Evolutionary conservation across 306 rosid genomes (phyloP), one percentile per base, ranked within the genome.

Genomic region (Coriaria nepalensis): DNA sequence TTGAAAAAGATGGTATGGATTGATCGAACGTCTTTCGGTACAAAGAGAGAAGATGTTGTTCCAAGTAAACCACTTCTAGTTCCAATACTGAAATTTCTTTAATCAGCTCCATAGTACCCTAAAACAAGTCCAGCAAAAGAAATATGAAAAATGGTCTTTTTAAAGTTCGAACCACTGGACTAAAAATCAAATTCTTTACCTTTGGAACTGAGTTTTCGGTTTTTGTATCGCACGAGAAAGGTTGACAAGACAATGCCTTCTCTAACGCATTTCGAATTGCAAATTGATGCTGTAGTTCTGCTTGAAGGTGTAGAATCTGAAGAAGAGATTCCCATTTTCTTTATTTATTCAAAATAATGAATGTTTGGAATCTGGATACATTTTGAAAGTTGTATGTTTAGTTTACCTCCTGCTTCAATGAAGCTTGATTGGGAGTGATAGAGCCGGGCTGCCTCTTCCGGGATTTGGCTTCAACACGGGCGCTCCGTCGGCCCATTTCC

Each of bases 71-170:
- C 8, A 90, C 81, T 84, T 90, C 92, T 50, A 72, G 47, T 68
- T 90, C 97, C 55, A 90, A 69, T 43, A 69, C 80, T 10, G 84
- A 80, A 66, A 90, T 79, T 54, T 90, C 93, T 63, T 79, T 79
- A 4, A 90, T 72, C 65, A 84, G 76, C 34, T 75, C 92, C 72
- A 56, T 75, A 53, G 83, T 78, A 55, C 82, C 76, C 97, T 81
- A 68, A 55, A 40, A 51, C 65, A 48, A 66, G 9, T 13, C 5
- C 29, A 57, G 35, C 36, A 50, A 14, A 59, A 43, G 66, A 58
- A 20, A 54, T 56, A 54, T 48, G 33, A 50, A 33, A 73, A 52
- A 38, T 29, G 15, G 41, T 32, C 47, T 41, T 59, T 59, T 53
- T 59, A 13, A 45, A 55, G 55, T 51, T 47, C 52, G 39, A 70